These are phyloP conservation scores for Apiospora kogelbergensis DNA, from an alignment of 2,329 filamentous ascomycete species.

Conservation along the genomic window DNA sequence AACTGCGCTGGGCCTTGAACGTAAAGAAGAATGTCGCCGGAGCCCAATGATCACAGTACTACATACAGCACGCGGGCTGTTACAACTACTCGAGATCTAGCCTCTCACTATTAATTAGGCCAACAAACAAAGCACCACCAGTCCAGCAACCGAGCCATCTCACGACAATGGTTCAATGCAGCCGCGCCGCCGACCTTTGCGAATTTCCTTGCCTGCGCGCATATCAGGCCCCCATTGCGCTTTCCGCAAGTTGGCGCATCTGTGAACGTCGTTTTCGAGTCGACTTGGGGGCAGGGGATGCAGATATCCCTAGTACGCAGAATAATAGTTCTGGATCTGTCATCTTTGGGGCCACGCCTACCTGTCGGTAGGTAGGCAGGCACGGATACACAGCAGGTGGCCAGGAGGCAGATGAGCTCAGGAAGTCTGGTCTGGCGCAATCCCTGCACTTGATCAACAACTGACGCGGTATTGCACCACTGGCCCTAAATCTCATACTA, in stretches of 20 bases:
- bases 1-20: slow-evolving; percentile 72
- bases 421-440: not conserved
- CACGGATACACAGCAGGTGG: not conserved
- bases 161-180: not conserved
- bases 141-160: not conserved
- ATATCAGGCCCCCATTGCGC: not conserved
- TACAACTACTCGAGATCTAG: not conserved
- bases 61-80: not conserved
- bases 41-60: slow-evolving; percentile 29
- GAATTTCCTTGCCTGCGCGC: not conserved
- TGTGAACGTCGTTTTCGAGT: not conserved
- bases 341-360: not conserved
- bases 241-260: not conserved
- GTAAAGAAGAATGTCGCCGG: slow-evolving; percentile 62
- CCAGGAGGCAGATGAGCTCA: not conserved
- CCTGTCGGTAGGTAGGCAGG: not conserved
- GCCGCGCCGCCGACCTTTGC: not conserved
- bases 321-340: not conserved
- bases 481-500: not conserved
- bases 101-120: not conserved
- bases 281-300: not conserved
- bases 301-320: not conserved
- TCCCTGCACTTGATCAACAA: not conserved
- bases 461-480: not conserved
- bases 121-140: not conserved